phyloP scores from a whole-genome alignment of 352 stramenopile species.

The Pythium volutum region DNA sequence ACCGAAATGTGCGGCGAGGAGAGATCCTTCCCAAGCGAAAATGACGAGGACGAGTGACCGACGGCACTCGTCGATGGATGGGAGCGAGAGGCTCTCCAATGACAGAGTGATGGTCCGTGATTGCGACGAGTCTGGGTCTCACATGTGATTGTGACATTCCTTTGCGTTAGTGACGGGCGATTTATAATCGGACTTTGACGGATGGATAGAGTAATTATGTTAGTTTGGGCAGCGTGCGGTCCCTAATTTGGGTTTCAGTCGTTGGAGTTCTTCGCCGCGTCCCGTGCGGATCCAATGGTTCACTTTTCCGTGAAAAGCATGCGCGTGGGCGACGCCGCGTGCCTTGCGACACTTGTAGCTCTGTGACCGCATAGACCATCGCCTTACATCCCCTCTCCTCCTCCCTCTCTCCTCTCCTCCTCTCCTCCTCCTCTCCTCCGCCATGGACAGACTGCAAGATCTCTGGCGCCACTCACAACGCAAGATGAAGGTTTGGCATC shows the following conservation, averaged over 20 bases:
- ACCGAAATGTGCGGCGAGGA: neutral
- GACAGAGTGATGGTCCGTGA: slow-evolving; percentile 20
- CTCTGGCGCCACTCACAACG: slow-evolving; percentile 9
- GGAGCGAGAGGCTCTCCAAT: slow-evolving; percentile 1
- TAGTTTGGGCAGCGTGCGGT: neutral
- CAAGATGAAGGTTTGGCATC: slow-evolving; percentile 15
- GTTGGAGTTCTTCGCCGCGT: neutral
- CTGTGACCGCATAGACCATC: neutral
- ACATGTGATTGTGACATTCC: neutral
- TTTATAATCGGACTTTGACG: neutral
- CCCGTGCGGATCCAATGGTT: neutral
- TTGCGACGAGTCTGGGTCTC: slow-evolving; percentile 12
- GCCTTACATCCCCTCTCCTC: slow-evolving; percentile 35
- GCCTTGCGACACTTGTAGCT: neutral
- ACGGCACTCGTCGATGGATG: slow-evolving; percentile 9
- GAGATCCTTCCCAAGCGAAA: neutral
- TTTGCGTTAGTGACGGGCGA: slow-evolving; percentile 8
- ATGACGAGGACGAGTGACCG: neutral
- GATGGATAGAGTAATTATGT: neutral
- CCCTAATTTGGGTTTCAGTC: neutral
- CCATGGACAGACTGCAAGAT: slow-evolving; percentile 7
- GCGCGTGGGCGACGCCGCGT: slow-evolving; percentile 5
- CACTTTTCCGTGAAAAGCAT: neutral
- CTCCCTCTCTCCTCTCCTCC: neutral
- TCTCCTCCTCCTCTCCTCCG: neutral